A percentile compares a stretch with the other conserved stretches of the same genome.
Conservation (phyloP, 2,329 filamentous ascomycete species). For the Esteya vermicola region DNA sequence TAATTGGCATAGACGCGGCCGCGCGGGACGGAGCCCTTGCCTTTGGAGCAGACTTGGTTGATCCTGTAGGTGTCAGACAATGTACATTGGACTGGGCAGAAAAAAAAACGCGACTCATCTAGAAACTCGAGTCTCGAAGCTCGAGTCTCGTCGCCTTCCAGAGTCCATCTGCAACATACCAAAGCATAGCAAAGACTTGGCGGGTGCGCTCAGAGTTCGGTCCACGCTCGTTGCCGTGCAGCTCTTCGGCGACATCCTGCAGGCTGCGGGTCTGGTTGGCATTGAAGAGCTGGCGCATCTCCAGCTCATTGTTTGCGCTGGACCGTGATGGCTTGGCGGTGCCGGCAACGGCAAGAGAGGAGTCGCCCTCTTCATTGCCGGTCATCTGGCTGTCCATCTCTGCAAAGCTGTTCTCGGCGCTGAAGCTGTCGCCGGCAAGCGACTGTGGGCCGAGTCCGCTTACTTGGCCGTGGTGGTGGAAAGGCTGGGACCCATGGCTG, state of each 20-base stretch:
- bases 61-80: constrained; percentile 37
- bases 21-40: constrained; percentile 76
- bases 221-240: constrained; percentile 66
- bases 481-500: constrained; percentile 25
- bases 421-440: constrained; percentile 39
- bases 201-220: constrained; percentile 72
- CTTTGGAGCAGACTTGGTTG: constrained; percentile 55
- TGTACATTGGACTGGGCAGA: no score
- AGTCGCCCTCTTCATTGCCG: constrained; percentile 40
- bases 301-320: constrained; percentile 67
- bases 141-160: no score
- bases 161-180: constrained; percentile 53
- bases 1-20: constrained; percentile 94
- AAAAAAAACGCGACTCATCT: neutral
- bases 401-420: constrained; percentile 36
- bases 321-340: constrained; percentile 47
- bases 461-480: constrained; percentile 22
- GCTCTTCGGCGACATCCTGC: constrained; percentile 58
- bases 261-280: constrained; percentile 53
- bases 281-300: constrained; percentile 63
- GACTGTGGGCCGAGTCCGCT: constrained; percentile 28
- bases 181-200: constrained; percentile 80
- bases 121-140: no score
- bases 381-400: constrained; percentile 45
- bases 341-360: constrained; percentile 27